phyloP scores from a whole-genome alignment of 2,329 filamentous ascomycete species.

The Metarhizium rileyi region DNA sequence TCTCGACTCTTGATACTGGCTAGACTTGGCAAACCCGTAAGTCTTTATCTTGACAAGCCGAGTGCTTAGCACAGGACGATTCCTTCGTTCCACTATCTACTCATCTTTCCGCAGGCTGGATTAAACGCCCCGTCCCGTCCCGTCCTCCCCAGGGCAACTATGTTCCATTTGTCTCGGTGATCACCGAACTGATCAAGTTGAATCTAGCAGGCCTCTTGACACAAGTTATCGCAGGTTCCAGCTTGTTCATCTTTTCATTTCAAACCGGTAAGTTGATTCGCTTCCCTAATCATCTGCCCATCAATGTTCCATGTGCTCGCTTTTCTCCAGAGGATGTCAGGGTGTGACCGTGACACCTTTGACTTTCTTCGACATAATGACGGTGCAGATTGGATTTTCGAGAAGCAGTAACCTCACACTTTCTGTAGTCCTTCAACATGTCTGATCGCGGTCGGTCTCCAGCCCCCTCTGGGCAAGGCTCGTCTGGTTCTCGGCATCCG shows the following conservation, averaged over 20 bases:
- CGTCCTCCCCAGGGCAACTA: background rate
- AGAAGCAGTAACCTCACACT: background rate
- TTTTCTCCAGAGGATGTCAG: background rate
- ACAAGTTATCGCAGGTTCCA: background rate
- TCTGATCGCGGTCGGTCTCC: conserved; percentile 23
- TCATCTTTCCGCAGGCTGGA: background rate
- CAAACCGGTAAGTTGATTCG: background rate
- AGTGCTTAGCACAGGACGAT: no score
- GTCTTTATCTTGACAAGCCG: no score
- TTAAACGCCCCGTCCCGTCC: background rate
- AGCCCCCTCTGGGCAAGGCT: conserved; percentile 7
- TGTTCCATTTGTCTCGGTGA: background rate
- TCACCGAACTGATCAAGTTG: background rate
- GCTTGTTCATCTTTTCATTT: background rate
- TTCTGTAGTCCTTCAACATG: conserved; percentile 13
- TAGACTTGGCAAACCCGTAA: background rate
- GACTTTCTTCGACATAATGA: background rate
- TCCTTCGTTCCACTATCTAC: background rate
- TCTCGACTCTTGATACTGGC: background rate
- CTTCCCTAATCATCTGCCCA: background rate
- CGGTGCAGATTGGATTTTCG: no score
- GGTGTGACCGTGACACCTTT: background rate
- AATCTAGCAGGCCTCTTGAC: background rate
- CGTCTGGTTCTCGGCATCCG: conserved; percentile 1
- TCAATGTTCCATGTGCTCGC: background rate